These are phyloP conservation scores for Prunus kanzakura DNA, from an alignment of 306 rosid species.

Conservation along the genomic window DNA sequence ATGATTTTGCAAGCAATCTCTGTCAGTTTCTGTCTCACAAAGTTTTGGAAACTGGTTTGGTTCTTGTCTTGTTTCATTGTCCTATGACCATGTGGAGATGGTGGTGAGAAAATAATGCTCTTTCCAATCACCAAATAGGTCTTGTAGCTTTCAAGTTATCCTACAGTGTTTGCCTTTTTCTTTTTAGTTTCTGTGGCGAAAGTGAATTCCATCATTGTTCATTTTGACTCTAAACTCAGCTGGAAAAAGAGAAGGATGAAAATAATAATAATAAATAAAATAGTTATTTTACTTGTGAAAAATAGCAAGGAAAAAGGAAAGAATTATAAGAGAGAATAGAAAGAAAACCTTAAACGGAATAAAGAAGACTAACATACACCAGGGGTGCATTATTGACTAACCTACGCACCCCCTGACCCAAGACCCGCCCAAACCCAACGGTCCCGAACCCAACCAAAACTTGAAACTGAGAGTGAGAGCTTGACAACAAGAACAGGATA, in stretches of 20 bases:
- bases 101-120: no score
- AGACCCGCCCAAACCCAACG: not conserved
- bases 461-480: not conserved
- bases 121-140: no score
- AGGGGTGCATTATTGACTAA: not conserved
- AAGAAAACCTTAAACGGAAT: not conserved
- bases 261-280: not conserved
- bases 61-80: no score
- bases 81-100: no score
- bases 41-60: no score
- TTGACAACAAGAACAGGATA: not conserved
- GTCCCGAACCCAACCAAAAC: not conserved
- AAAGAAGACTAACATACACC: not conserved
- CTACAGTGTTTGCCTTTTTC: no score
- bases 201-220: no score
- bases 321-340: not conserved
- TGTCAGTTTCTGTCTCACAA: no score
- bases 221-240: not conserved
- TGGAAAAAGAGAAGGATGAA: not conserved
- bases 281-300: not conserved
- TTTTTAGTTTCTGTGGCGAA: no score
- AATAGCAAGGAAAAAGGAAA: not conserved
- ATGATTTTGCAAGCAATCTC: no score
- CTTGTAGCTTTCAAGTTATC: no score
- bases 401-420: not conserved